Conservation (phyloP, 225 moss, liverwort and hornwort genomes). For the Physcomitrium patens region DNA sequence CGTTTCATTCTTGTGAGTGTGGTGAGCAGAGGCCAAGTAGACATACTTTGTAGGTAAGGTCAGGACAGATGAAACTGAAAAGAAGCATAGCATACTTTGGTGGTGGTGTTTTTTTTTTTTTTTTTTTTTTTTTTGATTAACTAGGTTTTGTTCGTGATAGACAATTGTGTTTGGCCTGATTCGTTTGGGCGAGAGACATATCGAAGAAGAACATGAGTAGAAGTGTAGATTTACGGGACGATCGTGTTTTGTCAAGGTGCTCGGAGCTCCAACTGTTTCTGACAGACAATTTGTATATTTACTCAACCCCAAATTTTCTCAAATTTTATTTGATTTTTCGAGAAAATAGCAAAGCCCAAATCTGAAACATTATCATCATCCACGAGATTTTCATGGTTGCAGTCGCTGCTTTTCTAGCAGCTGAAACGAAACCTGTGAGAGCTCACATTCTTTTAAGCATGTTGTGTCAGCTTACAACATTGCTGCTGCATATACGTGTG, state of each 20-base stretch:
- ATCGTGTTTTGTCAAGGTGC: slow-evolving; percentile 25
- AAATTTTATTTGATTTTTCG: neutral
- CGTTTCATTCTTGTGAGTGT: too few species aligned
- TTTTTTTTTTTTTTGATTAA: too few species aligned
- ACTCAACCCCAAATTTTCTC: slow-evolving; percentile 29
- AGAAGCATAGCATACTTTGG: neutral
- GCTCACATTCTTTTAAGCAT: too few species aligned
- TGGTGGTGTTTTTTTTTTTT: neutral
- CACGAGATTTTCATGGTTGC: neutral
- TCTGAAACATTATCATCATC: too few species aligned
- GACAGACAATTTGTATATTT: slow-evolving; percentile 42
- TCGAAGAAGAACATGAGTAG: slow-evolving; percentile 4
- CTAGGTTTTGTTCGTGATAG: slow-evolving; percentile 16
- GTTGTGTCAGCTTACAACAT: too few species aligned
- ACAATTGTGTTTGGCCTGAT: slow-evolving; percentile 30
- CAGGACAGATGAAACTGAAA: neutral
- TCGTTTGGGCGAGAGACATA: slow-evolving; percentile 2
- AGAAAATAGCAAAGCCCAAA: too few species aligned
- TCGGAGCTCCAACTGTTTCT: slow-evolving; percentile 32
- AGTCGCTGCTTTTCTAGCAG: slow-evolving; percentile 18
- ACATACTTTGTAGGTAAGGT: slow-evolving; percentile 11
- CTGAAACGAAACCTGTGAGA: neutral
- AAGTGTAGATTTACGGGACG: slow-evolving; percentile 31
- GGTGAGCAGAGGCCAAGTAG: slow-evolving; percentile 23
- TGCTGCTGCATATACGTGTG: too few species aligned